A percentile compares a stretch with the other conserved stretches of the same genome.
Evolutionary conservation across 2,329 filamentous ascomycete species (phyloP).

Genomic region (Claviceps digitariae): DNA sequence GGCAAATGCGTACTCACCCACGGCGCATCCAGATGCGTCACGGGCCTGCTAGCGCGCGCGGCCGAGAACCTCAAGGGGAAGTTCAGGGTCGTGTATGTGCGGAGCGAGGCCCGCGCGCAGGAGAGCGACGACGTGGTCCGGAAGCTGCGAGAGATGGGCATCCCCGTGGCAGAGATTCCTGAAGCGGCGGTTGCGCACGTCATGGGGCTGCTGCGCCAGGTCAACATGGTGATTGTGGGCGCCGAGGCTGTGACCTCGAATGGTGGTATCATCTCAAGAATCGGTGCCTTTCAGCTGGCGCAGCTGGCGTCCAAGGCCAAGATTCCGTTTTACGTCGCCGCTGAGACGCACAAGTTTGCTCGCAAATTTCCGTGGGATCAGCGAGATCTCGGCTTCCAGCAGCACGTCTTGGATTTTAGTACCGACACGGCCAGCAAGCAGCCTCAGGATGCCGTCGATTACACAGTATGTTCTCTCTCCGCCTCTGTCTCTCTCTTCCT

Average conservation of each 20-base stretch:
- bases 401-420: slow-evolving; percentile 63
- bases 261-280: slow-evolving; percentile 77
- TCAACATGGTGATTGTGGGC: slow-evolving; percentile 54
- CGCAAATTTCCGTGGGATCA: slow-evolving; percentile 73
- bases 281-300: slow-evolving; percentile 79
- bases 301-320: slow-evolving; percentile 53
- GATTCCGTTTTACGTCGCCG: slow-evolving; percentile 81
- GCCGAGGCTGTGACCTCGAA: slow-evolving; percentile 88
- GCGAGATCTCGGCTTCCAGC: slow-evolving; percentile 64
- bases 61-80: slow-evolving; percentile 43
- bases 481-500: background rate
- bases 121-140: slow-evolving; percentile 62
- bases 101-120: slow-evolving; percentile 37
- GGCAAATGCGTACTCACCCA: slow-evolving; percentile 78
- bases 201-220: slow-evolving; percentile 39
- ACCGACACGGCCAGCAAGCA: slow-evolving; percentile 34
- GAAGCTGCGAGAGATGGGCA: slow-evolving; percentile 55
- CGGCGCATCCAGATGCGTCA: slow-evolving; percentile 75
- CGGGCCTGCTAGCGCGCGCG: slow-evolving; percentile 60
- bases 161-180: slow-evolving; percentile 58
- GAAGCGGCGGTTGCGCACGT: slow-evolving; percentile 62
- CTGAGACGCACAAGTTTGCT: slow-evolving; percentile 95
- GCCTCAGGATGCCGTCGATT: slow-evolving; percentile 50
- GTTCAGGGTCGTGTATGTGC: slow-evolving; percentile 75
- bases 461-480: slow-evolving; percentile 42